Percentiles rank a stretch among this genome's conserved stretches.
phyloP scores from a whole-genome alignment of 805 yeast species.

The Ogataea populi-albae region DNA sequence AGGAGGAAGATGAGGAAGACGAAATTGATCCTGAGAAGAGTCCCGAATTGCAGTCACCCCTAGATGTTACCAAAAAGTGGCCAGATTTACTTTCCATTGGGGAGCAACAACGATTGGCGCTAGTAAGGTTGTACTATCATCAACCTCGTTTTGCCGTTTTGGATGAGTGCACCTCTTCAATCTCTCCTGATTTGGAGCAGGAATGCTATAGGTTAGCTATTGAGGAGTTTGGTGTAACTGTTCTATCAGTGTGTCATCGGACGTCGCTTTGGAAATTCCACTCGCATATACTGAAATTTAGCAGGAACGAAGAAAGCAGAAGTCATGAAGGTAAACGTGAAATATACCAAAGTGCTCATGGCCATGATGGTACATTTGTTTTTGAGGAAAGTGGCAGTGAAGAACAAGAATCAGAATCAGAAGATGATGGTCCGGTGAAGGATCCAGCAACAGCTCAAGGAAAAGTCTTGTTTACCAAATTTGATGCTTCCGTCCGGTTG shows the following conservation, averaged over 20 bases:
- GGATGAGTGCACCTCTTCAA: constrained; percentile 95
- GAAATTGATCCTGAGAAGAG: constrained; percentile 5
- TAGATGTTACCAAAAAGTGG: constrained; percentile 77
- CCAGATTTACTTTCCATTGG: constrained; percentile 85
- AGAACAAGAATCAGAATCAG: constrained; percentile 9
- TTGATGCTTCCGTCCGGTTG: constrained; percentile 73
- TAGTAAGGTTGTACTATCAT: constrained; percentile 90
- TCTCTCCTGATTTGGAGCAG: constrained; percentile 86
- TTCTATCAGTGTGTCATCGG: constrained; percentile 88
- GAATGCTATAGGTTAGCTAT: constrained; percentile 80
- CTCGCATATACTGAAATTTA: constrained; percentile 70
- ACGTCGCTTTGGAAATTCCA: constrained; percentile 93
- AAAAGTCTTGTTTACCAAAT: constrained; percentile 41
- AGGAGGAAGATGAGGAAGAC: constrained; percentile 18
- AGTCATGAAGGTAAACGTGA: not conserved
- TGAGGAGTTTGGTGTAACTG: constrained; percentile 71
- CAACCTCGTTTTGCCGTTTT: constrained; percentile 89
- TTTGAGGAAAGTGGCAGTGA: constrained; percentile 4
- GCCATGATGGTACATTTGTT: constrained; percentile 1
- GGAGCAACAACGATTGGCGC: constrained; percentile 88
- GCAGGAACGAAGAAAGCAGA: constrained; percentile 2
- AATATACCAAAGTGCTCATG: not conserved
- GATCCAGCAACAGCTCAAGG: constrained; percentile 18
- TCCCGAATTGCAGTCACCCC: constrained; percentile 38
- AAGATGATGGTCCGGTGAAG: constrained; percentile 60